Conservation (phyloP, 768 basidiomycete species). For the Hirschioporus abietinus region DNA sequence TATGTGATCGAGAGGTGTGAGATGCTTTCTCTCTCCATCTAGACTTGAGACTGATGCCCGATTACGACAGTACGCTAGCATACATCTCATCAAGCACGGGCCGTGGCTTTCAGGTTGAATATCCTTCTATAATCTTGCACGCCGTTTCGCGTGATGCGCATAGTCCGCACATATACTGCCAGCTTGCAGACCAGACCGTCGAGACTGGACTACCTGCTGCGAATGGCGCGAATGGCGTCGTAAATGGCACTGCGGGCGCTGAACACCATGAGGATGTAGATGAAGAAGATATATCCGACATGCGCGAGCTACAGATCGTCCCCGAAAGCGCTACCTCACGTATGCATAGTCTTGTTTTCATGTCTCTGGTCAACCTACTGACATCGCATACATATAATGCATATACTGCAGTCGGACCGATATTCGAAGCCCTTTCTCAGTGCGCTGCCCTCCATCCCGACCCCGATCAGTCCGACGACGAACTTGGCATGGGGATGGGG, state of each 20-base stretch:
- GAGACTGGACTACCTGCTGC: constrained; percentile 16
- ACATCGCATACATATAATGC: constrained; percentile 5
- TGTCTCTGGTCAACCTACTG: not conserved
- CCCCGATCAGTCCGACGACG: constrained; percentile 34
- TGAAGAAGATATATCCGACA: constrained; percentile 42
- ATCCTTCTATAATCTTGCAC: constrained; percentile 89
- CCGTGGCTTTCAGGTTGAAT: constrained; percentile 77
- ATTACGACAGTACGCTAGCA: constrained; percentile 53
- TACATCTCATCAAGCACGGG: constrained; percentile 64
- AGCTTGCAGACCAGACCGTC: constrained; percentile 69
- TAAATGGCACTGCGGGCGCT: constrained; percentile 27
- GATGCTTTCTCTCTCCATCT: not conserved
- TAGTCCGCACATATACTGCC: constrained; percentile 81
- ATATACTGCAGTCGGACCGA: constrained; percentile 70
- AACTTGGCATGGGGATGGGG: constrained; percentile 10
- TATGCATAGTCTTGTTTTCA: constrained; percentile 33
- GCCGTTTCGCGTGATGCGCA: constrained; percentile 73
- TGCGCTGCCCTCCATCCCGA: constrained; percentile 88
- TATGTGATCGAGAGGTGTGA: constrained; percentile 83
- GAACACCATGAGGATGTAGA: constrained; percentile 29
- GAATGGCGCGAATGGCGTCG: constrained; percentile 27
- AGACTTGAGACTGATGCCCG: constrained; percentile 5
- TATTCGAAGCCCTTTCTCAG: constrained; percentile 80
- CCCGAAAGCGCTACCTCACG: constrained; percentile 54
- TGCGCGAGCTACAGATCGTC: constrained; percentile 79